phyloP scores from a whole-genome alignment of 2,329 filamentous ascomycete genomes.

The Neofusicoccum kwambonambiense region DNA sequence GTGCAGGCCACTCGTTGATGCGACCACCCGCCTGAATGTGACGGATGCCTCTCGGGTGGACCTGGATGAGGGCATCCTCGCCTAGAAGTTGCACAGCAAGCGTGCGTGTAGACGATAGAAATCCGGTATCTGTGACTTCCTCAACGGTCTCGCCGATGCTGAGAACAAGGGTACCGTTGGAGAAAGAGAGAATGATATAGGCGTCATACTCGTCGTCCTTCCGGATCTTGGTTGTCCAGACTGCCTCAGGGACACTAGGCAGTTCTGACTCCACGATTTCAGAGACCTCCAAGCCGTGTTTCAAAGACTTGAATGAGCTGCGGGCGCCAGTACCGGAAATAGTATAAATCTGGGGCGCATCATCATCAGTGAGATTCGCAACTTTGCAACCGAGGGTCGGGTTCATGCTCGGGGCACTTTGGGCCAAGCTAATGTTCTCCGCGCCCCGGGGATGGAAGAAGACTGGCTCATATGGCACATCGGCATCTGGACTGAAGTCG shows the following conservation, averaged over 20 bases:
- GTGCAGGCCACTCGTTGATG: conserved; percentile 90
- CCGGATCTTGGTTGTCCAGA: conserved; percentile 92
- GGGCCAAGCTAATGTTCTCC: conserved; percentile 80
- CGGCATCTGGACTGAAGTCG: conserved; percentile 73
- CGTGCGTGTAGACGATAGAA: conserved; percentile 83
- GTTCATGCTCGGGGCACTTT: conserved; percentile 85
- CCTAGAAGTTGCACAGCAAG: conserved; percentile 92
- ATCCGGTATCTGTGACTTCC: conserved; percentile 90
- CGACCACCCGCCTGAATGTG: conserved; percentile 76
- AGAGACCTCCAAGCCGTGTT: conserved; percentile 88
- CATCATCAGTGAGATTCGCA: conserved; percentile 84
- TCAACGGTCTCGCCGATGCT: conserved; percentile 97
- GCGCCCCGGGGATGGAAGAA: conserved; percentile 81
- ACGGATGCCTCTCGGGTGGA: conserved; percentile 93
- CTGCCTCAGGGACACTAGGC: conserved; percentile 81
- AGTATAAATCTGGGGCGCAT: conserved; percentile 94
- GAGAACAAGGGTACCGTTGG: conserved; percentile 84
- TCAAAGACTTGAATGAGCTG: conserved; percentile 86
- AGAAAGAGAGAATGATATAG: conserved; percentile 93
- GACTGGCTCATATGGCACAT: conserved; percentile 69
- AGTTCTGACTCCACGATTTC: conserved; percentile 95
- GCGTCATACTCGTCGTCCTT: conserved; percentile 82
- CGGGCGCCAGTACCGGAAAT: conserved; percentile 85
- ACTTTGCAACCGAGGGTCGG: conserved; percentile 90
- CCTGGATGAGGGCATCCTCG: conserved; percentile 87